phyloP scores from a whole-genome alignment of 495 filamentous ascomycete species.

The Sordaria brevicollis region DNA sequence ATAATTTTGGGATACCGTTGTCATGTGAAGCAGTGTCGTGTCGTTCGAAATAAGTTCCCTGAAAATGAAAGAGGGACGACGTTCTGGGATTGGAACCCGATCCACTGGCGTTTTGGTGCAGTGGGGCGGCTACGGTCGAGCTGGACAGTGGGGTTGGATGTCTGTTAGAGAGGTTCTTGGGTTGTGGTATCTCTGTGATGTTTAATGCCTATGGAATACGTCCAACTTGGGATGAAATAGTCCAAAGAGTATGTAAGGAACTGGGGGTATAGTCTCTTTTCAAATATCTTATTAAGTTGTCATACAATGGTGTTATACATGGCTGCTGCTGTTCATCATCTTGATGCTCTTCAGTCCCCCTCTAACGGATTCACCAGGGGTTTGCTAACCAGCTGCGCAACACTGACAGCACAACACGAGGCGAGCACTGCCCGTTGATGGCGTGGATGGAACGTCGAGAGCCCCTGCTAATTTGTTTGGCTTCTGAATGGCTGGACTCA shows the following conservation, averaged over 20 bases:
- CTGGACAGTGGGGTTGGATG: not conserved
- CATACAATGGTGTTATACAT: not conserved
- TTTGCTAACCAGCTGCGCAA: not conserved
- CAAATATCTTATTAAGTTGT: not conserved
- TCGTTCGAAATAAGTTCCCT: not conserved
- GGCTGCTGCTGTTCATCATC: not conserved
- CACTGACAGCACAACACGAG: not conserved
- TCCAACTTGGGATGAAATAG: not conserved
- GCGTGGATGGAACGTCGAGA: not conserved
- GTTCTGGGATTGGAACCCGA: not conserved
- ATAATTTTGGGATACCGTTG: not conserved
- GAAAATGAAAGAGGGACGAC: not conserved
- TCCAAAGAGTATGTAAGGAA: fast-evolving
- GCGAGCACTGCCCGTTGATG: not conserved
- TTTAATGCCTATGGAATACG: not conserved
- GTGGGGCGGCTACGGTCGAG: not conserved
- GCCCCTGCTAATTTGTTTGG: not conserved
- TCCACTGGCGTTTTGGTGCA: not conserved
- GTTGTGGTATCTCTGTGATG: not conserved
- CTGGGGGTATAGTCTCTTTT: not conserved
- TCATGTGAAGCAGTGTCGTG: not conserved
- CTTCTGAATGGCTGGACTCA: not conserved
- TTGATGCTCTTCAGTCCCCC: not conserved
- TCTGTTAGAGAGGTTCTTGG: not conserved
- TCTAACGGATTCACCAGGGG: not conserved